These are phyloP conservation scores for Emmonsiellopsis sp. DNA, from an alignment of 2,329 filamentous ascomycete species.

Conservation along the genomic window DNA sequence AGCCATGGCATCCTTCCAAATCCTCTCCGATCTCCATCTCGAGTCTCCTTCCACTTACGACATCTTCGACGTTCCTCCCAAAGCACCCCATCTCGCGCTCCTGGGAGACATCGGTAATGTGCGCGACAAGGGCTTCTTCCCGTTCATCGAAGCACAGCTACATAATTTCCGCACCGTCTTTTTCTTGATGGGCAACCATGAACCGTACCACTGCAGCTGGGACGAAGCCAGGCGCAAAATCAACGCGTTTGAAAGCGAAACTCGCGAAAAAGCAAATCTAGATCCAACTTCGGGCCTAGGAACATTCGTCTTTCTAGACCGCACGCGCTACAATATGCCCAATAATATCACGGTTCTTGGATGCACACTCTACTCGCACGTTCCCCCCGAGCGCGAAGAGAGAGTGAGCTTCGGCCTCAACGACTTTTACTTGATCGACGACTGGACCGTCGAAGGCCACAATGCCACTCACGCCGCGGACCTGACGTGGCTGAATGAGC, in stretches of 20 bases:
- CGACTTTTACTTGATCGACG: conserved; percentile 43
- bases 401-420: conserved; percentile 38
- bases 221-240: conserved; percentile 15
- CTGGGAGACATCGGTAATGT: conserved; percentile 49
- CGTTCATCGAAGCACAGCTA: conserved; percentile 44
- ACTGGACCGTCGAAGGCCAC: conserved; percentile 28
- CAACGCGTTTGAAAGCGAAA: conserved; percentile 16
- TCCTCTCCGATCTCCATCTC: conserved; percentile 52
- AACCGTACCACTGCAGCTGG: conserved; percentile 38
- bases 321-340: conserved; percentile 30
- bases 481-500: conserved; percentile 31
- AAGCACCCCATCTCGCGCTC: conserved; percentile 45
- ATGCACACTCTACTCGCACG: conserved; percentile 43
- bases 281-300: conserved; percentile 12
- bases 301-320: conserved; percentile 35
- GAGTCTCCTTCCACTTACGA: conserved; percentile 44
- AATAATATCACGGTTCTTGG: conserved; percentile 33
- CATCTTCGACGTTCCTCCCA: conserved; percentile 39
- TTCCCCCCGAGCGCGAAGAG: conserved; percentile 30
- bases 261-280: conserved; percentile 10
- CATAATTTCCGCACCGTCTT: conserved; percentile 42
- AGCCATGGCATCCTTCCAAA: conserved; percentile 27
- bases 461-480: conserved; percentile 24
- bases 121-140: conserved; percentile 35
- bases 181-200: conserved; percentile 49